Evolutionary conservation across 2,329 filamentous ascomycete genomes (phyloP).

Genomic region (Botrytis galanthina): DNA sequence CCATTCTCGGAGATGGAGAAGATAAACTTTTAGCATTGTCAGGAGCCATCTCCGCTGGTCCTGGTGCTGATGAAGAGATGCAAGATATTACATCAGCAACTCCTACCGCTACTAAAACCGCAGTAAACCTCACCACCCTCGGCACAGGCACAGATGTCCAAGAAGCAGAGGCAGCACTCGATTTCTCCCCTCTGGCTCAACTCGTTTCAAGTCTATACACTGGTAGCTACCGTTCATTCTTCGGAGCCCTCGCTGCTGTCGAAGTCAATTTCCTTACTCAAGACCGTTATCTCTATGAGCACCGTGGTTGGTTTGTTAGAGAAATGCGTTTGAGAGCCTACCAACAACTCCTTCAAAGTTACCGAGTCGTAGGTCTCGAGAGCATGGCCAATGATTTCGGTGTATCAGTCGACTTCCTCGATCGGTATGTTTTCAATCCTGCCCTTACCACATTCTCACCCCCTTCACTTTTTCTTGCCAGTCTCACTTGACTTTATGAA

Average conservation of each 20-base stretch:
- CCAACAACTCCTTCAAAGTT: conserved; percentile 95
- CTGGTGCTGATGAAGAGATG: conserved; percentile 76
- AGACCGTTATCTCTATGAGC: conserved; percentile 93
- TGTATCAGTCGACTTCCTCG: conserved; percentile 92
- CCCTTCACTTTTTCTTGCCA: not conserved
- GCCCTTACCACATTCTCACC: conserved; percentile 6
- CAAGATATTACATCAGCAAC: conserved; percentile 57
- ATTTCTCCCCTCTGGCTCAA: conserved; percentile 84
- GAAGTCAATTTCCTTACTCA: conserved; percentile 93
- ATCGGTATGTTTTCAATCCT: conserved; percentile 62
- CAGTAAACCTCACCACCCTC: conserved; percentile 84
- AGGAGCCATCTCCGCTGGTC: conserved; percentile 77
- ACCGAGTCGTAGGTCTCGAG: conserved; percentile 91
- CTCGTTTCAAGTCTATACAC: conserved; percentile 90
- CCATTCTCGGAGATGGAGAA: conserved; percentile 85
- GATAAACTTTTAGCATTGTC: conserved; percentile 82
- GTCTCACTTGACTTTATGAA: not conserved
- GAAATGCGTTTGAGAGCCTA: conserved; percentile 98
- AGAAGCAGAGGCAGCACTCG: conserved; percentile 76
- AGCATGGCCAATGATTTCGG: conserved; percentile 98
- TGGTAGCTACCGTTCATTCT: conserved; percentile 92
- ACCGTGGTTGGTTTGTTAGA: conserved; percentile 94
- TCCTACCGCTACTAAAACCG: conserved; percentile 57
- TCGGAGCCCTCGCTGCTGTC: conserved; percentile 81
- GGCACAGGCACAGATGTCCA: conserved; percentile 68